Evolutionary conservation across 768 basidiomycete genomes (phyloP).

Genomic region (Rhizopogon vulgaris): DNA sequence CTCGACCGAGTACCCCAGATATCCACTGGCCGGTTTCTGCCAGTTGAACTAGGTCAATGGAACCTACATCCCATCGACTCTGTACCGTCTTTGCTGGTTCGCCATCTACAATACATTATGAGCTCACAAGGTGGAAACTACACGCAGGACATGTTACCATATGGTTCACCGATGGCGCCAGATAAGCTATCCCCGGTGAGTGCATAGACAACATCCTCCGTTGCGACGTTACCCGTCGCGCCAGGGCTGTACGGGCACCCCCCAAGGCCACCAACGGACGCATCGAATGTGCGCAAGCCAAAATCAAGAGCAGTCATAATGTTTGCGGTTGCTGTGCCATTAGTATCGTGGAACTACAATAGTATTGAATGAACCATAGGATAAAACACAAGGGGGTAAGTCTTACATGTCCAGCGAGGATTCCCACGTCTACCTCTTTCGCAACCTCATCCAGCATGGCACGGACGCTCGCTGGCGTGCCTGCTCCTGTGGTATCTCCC

Average conservation of each 20-base stretch:
- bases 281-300: slow-evolving; percentile 78
- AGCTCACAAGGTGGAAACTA: neutral
- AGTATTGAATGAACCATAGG: neutral
- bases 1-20: slow-evolving; percentile 54
- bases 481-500: slow-evolving; percentile 89
- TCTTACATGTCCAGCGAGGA: slow-evolving; percentile 56
- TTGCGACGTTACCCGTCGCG: slow-evolving; percentile 91
- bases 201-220: slow-evolving; percentile 87
- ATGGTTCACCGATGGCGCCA: slow-evolving; percentile 36
- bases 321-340: slow-evolving; percentile 76
- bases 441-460: slow-evolving; percentile 68
- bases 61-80: slow-evolving; percentile 25
- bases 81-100: neutral
- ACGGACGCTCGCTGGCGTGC: slow-evolving; percentile 62
- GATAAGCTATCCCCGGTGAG: slow-evolving; percentile 58
- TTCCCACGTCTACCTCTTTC: slow-evolving; percentile 51
- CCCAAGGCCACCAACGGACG: slow-evolving; percentile 84
- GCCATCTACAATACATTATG: neutral
- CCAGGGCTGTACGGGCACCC: slow-evolving; percentile 97
- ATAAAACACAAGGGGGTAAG: slow-evolving; percentile 27
- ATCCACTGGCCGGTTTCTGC: slow-evolving; percentile 84
- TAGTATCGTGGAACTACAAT: slow-evolving; percentile 82
- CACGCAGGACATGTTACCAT: neutral
- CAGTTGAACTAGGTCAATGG: slow-evolving; percentile 58
- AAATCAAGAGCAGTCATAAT: slow-evolving; percentile 63